A percentile compares a stretch with the other conserved stretches of the same genome.
These are phyloP conservation scores for Vicia sativa DNA, from an alignment of 306 rosid genomes.

Conservation along the genomic window DNA sequence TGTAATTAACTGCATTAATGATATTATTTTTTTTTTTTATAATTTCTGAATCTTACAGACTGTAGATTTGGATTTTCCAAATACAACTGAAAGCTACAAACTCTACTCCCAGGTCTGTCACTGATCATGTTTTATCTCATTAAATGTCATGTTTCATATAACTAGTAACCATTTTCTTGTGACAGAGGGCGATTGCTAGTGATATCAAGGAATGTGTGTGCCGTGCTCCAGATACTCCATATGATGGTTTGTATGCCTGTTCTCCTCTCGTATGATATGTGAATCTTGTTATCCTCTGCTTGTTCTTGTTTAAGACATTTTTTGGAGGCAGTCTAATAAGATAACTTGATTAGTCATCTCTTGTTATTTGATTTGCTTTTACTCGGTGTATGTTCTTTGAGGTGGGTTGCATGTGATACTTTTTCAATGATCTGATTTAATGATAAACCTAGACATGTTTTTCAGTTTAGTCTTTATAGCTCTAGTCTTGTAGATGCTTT, in stretches of 20 bases:
- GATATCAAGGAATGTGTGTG: constrained; percentile 98
- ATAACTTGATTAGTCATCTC: constrained; percentile 11
- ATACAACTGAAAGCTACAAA: constrained; percentile 92
- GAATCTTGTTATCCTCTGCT: constrained; percentile 13
- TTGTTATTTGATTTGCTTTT: constrained; percentile 11
- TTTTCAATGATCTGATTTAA: constrained; percentile 25
- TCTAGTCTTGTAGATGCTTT: constrained; percentile 31
- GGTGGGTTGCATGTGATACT: constrained; percentile 14
- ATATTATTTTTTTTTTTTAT: constrained; percentile 20
- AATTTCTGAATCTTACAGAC: constrained; percentile 56
- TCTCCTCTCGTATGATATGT: constrained; percentile 31
- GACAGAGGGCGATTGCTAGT: constrained; percentile 92
- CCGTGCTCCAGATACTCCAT: constrained; percentile 97
- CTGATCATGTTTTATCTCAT: constrained; percentile 40
- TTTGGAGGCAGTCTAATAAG: neutral
- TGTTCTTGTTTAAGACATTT: constrained; percentile 9
- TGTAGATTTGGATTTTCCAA: constrained; percentile 85
- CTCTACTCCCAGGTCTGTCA: constrained; percentile 86
- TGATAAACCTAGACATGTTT: constrained; percentile 19
- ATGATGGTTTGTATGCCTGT: constrained; percentile 72
- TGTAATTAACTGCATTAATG: neutral
- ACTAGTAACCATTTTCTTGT: constrained; percentile 39
- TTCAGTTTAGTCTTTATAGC: constrained; percentile 31
- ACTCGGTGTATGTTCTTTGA: neutral
- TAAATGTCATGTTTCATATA: constrained; percentile 20